These are phyloP conservation scores for Begonia fuchsioides DNA, from an alignment of 306 rosid species.

Conservation along the genomic window DNA sequence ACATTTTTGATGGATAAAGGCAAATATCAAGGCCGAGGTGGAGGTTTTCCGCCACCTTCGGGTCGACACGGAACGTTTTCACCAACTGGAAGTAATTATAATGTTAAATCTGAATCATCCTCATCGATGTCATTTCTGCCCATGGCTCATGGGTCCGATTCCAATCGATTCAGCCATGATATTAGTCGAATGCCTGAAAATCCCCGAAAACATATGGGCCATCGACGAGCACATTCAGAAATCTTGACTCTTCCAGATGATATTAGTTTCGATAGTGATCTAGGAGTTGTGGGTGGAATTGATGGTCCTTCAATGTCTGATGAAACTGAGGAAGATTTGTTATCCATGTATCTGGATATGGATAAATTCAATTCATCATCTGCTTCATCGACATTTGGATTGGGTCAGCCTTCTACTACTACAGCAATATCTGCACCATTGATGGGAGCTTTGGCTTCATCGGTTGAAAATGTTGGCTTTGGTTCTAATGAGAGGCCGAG, in stretches of 20 bases:
- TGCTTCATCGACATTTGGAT: constrained; percentile 51
- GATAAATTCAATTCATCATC: constrained; percentile 81
- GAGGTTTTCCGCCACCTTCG: constrained; percentile 62
- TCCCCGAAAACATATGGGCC: constrained; percentile 74
- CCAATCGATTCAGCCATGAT: constrained; percentile 75
- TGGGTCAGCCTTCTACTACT: constrained; percentile 48
- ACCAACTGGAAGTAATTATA: constrained; percentile 30
- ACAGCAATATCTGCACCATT: constrained; percentile 7
- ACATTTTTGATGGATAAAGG: constrained; percentile 52
- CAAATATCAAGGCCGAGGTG: constrained; percentile 42
- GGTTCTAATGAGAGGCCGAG: constrained; percentile 58
- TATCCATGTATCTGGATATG: constrained; percentile 91
- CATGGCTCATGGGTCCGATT: constrained; percentile 38
- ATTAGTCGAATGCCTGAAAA: constrained; percentile 86
- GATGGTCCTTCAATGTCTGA: constrained; percentile 85
- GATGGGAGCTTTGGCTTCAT: constrained; percentile 22
- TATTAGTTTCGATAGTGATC: constrained; percentile 87
- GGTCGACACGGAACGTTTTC: constrained; percentile 51
- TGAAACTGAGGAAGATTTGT: constrained; percentile 83
- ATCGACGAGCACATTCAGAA: constrained; percentile 91
- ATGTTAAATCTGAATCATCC: constrained; percentile 55
- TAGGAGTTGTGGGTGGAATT: constrained; percentile 83
- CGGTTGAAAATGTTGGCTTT: constrained; percentile 24
- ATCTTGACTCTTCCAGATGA: constrained; percentile 85
- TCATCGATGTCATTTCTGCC: constrained; percentile 33